A percentile compares a stretch with the other conserved stretches of the same genome.
These are phyloP conservation scores for Talaromyces piceae DNA, from an alignment of 2,329 filamentous ascomycete genomes.

Conservation along the genomic window DNA sequence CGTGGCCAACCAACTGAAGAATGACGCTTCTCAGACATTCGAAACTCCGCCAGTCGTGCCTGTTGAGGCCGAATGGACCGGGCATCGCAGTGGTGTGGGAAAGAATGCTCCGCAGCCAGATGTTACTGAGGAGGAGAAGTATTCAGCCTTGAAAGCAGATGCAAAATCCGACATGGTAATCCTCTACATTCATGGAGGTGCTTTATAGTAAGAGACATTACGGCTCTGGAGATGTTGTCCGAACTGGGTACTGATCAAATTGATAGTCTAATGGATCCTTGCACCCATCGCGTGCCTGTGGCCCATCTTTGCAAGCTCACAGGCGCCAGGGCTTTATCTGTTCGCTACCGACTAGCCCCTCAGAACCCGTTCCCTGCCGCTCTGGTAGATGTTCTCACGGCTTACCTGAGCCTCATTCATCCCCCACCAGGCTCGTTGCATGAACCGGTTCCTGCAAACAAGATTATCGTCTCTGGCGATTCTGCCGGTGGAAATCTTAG, in stretches of 20 bases:
- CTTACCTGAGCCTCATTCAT: slow-evolving; percentile 41
- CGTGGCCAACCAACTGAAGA: slow-evolving; percentile 33
- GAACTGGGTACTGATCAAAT: not conserved
- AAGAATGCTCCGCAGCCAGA: slow-evolving; percentile 32
- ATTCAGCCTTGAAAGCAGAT: slow-evolving; percentile 32
- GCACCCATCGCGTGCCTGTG: slow-evolving; percentile 32
- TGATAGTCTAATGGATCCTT: slow-evolving; percentile 37
- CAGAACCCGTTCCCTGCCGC: slow-evolving; percentile 42
- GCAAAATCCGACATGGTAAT: slow-evolving; percentile 34
- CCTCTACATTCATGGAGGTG: slow-evolving; percentile 42
- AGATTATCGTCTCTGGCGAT: slow-evolving; percentile 41
- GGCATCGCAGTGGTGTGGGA: slow-evolving; percentile 32
- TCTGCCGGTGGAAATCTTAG: slow-evolving; percentile 40
- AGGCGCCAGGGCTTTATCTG: slow-evolving; percentile 35
- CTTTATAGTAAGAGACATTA: slow-evolving; percentile 34
- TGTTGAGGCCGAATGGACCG: slow-evolving; percentile 42
- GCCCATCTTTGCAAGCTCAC: slow-evolving; percentile 33
- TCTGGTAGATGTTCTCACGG: slow-evolving; percentile 39
- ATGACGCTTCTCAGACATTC: slow-evolving; percentile 30
- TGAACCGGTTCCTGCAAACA: slow-evolving; percentile 33
- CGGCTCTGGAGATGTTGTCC: not conserved
- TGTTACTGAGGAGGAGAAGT: slow-evolving; percentile 38
- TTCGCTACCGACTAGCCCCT: slow-evolving; percentile 42
- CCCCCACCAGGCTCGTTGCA: slow-evolving; percentile 38
- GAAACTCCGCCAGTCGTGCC: slow-evolving; percentile 26